Percentiles rank a stretch among this genome's conserved stretches.
phyloP scores from a whole-genome alignment of 2,329 filamentous ascomycete species.

The Calonectria ilicicola region DNA sequence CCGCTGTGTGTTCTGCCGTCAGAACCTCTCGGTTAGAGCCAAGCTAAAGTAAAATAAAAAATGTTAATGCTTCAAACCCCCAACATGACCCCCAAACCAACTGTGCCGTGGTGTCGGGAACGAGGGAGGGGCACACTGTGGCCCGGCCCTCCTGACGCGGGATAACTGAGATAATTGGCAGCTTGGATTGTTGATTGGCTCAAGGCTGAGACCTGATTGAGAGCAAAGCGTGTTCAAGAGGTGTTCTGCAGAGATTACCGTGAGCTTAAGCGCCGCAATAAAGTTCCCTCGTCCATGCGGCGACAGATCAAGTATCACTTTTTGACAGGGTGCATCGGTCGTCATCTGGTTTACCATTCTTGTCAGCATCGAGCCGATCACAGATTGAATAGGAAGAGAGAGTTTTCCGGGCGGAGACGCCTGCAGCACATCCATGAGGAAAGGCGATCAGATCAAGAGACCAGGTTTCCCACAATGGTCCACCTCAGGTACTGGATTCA shows the following conservation, averaged over 20 bases:
- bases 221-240: background rate
- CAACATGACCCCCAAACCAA: background rate
- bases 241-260: slow-evolving; percentile 11
- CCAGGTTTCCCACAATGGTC: background rate
- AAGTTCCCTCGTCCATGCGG: background rate
- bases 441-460: background rate
- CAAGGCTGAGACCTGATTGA: background rate
- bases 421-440: background rate
- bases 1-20: background rate
- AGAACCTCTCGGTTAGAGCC: background rate
- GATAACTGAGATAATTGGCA: slow-evolving; percentile 6
- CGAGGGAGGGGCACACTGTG: slow-evolving; percentile 16
- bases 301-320: background rate
- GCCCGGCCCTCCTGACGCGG: slow-evolving; percentile 2
- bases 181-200: slow-evolving; percentile 4
- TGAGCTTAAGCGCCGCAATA: background rate
- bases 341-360: background rate
- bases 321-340: background rate
- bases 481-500: background rate
- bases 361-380: background rate
- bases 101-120: slow-evolving; percentile 28
- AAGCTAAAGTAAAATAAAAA: background rate
- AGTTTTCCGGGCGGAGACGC: background rate
- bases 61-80: background rate
- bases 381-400: background rate